These are phyloP conservation scores for Colletotrichum coccodes DNA, from an alignment of 2,329 filamentous ascomycete genomes.

Conservation along the genomic window DNA sequence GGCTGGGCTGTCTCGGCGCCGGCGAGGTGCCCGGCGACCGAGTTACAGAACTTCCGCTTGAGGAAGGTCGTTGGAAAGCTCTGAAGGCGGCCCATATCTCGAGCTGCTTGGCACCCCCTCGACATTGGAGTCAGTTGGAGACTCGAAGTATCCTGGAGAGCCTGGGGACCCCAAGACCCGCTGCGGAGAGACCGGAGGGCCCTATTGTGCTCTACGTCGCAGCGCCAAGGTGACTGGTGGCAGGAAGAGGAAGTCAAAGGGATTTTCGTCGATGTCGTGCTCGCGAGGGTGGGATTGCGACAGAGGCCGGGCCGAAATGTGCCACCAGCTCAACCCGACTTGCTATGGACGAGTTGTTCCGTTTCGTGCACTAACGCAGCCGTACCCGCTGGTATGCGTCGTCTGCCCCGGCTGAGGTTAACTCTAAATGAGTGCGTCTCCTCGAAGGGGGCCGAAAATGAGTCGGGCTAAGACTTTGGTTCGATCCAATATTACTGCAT, in stretches of 20 bases:
- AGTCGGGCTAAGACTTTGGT: too few relatives aligned
- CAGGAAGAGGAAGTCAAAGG: not conserved
- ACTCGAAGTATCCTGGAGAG: not conserved
- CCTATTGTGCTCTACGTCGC: conserved; percentile 2
- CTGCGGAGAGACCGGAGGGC: not conserved
- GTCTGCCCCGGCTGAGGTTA: not conserved
- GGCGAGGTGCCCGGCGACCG: not conserved
- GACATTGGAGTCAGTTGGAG: not conserved
- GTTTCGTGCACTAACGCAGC: not conserved
- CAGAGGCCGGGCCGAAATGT: not conserved
- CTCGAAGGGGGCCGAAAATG: too few relatives aligned
- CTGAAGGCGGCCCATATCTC: not conserved
- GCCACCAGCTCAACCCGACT: not conserved
- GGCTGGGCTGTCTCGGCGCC: conserved; percentile 19
- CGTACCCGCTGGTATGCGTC: not conserved
- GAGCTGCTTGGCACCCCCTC: conserved; percentile 10
- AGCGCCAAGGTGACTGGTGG: conserved; percentile 14
- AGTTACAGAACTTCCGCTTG: conserved; percentile 9
- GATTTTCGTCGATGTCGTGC: conserved; percentile 25
- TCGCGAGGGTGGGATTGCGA: conserved; percentile 28
- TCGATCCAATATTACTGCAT: too few relatives aligned
- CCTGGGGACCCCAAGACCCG: not conserved
- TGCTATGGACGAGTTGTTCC: not conserved
- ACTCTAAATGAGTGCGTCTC: not conserved
- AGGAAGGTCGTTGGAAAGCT: conserved; percentile 15